Percentiles rank a stretch among this genome's conserved stretches.
Evolutionary conservation across 164 flowering plant genomes (phyloP).

Genomic region (Stephania japonica): DNA sequence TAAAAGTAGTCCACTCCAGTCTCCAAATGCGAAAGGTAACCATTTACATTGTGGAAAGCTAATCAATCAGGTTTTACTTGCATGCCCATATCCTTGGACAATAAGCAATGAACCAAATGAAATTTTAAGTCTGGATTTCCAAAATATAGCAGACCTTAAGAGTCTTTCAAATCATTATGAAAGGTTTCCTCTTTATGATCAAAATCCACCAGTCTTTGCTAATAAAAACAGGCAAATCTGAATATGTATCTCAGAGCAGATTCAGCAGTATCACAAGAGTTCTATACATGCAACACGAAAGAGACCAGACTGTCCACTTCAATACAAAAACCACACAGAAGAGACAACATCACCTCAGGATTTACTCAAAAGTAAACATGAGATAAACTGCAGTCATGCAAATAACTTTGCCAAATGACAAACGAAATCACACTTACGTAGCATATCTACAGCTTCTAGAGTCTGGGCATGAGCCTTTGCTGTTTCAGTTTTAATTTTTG

Average conservation of each 20-base stretch:
- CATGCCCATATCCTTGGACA: not conserved
- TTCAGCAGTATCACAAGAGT: not conserved
- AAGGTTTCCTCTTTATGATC: not conserved
- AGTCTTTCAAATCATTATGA: too few relatives aligned
- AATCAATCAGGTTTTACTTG: not conserved
- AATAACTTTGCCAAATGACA: not conserved
- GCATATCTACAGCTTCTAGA: conserved; percentile 35
- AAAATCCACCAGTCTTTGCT: not conserved
- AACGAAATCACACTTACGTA: conserved; percentile 39
- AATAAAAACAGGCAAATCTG: not conserved
- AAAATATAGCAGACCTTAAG: not conserved
- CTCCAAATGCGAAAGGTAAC: not conserved
- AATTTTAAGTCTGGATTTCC: not conserved
- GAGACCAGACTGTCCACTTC: not conserved
- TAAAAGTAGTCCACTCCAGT: not conserved
- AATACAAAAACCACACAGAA: not conserved
- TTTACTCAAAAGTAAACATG: not conserved
- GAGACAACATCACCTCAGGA: not conserved
- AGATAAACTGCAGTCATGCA: not conserved
- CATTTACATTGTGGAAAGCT: not conserved
- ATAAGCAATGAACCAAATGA: not conserved
- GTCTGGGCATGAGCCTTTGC: conserved; percentile 50
- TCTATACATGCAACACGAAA: not conserved
- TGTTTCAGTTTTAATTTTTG: conserved; percentile 41
- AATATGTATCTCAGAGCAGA: not conserved